Conservation (phyloP, 768 basidiomycete species). For the Suillus fuscotomentosus region DNA sequence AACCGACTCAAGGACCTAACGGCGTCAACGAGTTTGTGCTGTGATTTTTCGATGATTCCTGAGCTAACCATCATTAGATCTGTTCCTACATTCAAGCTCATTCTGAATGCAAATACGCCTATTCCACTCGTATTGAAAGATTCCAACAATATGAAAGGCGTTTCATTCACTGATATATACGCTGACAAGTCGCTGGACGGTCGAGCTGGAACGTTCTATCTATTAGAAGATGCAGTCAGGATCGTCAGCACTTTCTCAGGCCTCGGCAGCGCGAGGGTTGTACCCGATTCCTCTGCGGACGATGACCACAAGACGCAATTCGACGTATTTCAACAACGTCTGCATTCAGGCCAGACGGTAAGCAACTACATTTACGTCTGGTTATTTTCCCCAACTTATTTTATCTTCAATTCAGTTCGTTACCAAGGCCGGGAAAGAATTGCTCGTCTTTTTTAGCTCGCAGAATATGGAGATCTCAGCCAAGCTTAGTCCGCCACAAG, state of each 20-base stretch:
- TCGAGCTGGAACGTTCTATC: slow-evolving; percentile 64
- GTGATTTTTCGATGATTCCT: neutral
- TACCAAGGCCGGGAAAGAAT: slow-evolving; percentile 46
- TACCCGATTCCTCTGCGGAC: slow-evolving; percentile 38
- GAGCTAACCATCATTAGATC: slow-evolving; percentile 14
- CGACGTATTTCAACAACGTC: slow-evolving; percentile 44
- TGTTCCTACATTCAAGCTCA: slow-evolving; percentile 42
- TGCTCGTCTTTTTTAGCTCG: slow-evolving; percentile 62
- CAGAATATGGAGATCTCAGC: slow-evolving; percentile 44
- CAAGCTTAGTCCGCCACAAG: slow-evolving; percentile 46
- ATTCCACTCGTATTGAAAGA: slow-evolving; percentile 51
- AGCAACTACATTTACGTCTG: slow-evolving; percentile 13
- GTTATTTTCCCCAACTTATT: neutral
- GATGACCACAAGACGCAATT: slow-evolving; percentile 47
- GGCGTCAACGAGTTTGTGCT: slow-evolving; percentile 20
- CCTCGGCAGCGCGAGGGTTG: slow-evolving; percentile 48
- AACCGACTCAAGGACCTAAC: neutral
- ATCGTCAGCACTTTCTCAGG: slow-evolving; percentile 54
- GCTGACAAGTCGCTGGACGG: slow-evolving; percentile 36
- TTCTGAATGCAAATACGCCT: slow-evolving; percentile 47
- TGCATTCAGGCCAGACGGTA: slow-evolving; percentile 56
- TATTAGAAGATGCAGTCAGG: slow-evolving; percentile 40
- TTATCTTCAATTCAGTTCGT: slow-evolving; percentile 47
- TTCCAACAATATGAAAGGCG: slow-evolving; percentile 28
- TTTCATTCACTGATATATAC: slow-evolving; percentile 37